Evolutionary conservation across 208 protist genomes (phyloP).

Genomic region (Leishmania guyanensis): DNA sequence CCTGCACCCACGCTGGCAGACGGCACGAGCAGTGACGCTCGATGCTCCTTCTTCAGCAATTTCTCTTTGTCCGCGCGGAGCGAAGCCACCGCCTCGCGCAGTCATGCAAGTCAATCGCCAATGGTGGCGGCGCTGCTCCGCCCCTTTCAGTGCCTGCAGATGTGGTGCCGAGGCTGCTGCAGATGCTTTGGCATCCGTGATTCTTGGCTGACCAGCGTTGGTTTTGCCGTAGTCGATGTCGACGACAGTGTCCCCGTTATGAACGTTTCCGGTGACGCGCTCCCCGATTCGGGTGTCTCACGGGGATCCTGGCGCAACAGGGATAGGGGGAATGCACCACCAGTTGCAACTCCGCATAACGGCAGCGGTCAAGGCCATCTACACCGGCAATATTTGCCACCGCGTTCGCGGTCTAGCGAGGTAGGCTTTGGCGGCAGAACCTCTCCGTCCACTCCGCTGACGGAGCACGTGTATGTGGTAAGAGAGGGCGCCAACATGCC

Average conservation of each 20-base stretch:
- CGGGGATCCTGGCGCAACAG: not conserved
- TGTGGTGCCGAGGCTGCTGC: conserved; percentile 7
- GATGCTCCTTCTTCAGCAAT: conserved; percentile 22
- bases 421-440: not conserved
- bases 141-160: conserved; percentile 20
- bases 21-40: not conserved
- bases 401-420: conserved; percentile 12
- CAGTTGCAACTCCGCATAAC: not conserved
- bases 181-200: not conserved
- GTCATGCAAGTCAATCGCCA: not conserved
- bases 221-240: not conserved
- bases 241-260: not conserved
- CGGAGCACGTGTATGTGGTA: not conserved
- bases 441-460: not conserved
- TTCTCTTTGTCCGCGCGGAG: conserved; percentile 21
- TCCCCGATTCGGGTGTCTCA: conserved; percentile 5
- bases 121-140: conserved; percentile 5
- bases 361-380: not conserved
- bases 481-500: not conserved
- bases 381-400: conserved; percentile 30
- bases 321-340: not conserved
- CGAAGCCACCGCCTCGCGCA: not conserved
- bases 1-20: too few species aligned
- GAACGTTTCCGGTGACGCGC: conserved; percentile 1
- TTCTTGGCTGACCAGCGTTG: not conserved